These are phyloP conservation scores for Dichomitus squalens DNA, from an alignment of 1,284 basidiomycete species.

Conservation along the genomic window DNA sequence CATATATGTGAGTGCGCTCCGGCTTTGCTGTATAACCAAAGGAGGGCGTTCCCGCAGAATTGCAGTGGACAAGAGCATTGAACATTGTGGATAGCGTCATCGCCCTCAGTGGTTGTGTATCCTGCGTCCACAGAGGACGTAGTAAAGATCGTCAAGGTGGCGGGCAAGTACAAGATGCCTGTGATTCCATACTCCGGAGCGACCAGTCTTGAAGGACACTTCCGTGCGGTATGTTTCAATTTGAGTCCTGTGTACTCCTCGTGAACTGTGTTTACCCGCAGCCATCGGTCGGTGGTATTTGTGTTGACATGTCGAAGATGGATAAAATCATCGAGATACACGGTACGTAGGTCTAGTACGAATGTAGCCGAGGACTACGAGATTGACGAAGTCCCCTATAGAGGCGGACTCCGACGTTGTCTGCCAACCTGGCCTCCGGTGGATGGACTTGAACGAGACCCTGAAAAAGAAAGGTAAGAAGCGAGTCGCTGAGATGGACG, in stretches of 20 bases:
- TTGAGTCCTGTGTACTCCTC: background rate
- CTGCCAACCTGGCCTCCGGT: constrained; percentile 83
- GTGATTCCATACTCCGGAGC: constrained; percentile 65
- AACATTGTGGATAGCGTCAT: background rate
- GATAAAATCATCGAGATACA: constrained; percentile 80
- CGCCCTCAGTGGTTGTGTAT: constrained; percentile 66
- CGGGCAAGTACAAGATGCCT: constrained; percentile 58
- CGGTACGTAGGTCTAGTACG: constrained; percentile 42
- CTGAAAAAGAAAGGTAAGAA: constrained; percentile 57
- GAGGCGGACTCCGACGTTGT: constrained; percentile 82
- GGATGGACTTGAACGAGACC: constrained; percentile 85
- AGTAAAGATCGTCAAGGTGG: constrained; percentile 57
- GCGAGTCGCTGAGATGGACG: background rate
- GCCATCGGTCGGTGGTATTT: constrained; percentile 34
- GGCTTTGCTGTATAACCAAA: background rate
- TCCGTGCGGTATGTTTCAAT: constrained; percentile 50
- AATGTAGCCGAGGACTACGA: background rate
- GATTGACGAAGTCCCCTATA: constrained; percentile 29
- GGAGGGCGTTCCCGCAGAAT: background rate
- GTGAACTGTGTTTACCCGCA: background rate
- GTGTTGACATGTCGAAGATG: constrained; percentile 84
- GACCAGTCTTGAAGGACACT: constrained; percentile 64
- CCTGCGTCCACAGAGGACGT: constrained; percentile 59
- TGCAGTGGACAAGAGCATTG: background rate
- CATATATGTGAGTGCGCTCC: constrained; percentile 48